A percentile compares a stretch with the other conserved stretches of the same genome.
Conservation (phyloP, 805 yeast species). For the Cyberlindnera mrakii region DNA sequence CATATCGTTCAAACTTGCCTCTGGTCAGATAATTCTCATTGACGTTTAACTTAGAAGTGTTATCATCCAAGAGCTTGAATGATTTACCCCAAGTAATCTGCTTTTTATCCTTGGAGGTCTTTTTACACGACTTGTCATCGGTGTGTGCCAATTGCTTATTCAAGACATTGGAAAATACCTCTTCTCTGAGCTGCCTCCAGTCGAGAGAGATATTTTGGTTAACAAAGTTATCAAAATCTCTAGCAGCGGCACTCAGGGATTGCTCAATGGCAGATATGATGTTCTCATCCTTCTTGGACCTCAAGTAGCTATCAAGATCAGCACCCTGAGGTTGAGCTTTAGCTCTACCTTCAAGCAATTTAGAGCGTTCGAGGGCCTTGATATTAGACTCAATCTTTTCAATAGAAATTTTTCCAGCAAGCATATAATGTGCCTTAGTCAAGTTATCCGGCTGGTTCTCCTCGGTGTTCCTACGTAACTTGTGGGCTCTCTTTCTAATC, state of each 20-base stretch:
- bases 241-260: constrained; percentile 63
- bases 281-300: constrained; percentile 73
- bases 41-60: constrained; percentile 34
- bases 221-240: constrained; percentile 76
- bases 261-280: constrained; percentile 79
- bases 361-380: constrained; percentile 29
- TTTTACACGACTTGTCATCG: constrained; percentile 7
- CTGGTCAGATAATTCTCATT: constrained; percentile 35
- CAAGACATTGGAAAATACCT: constrained; percentile 58
- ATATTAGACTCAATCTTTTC: constrained; percentile 71
- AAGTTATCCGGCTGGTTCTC: constrained; percentile 33
- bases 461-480: constrained; percentile 40
- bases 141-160: constrained; percentile 20
- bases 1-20: constrained; percentile 66
- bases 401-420: constrained; percentile 85
- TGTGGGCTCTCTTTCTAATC: constrained; percentile 60
- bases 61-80: constrained; percentile 24
- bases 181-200: constrained; percentile 77
- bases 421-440: constrained; percentile 78
- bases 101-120: background rate
- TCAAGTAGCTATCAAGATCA: constrained; percentile 60
- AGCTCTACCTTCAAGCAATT: constrained; percentile 24
- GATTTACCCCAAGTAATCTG: constrained; percentile 26
- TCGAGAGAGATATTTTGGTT: constrained; percentile 69
- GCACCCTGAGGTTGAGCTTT: constrained; percentile 14